Evolutionary conservation across 2,329 filamentous ascomycete species (phyloP), one percentile per base, ranked within the genome.

Genomic region (Penicillium sp.): DNA sequence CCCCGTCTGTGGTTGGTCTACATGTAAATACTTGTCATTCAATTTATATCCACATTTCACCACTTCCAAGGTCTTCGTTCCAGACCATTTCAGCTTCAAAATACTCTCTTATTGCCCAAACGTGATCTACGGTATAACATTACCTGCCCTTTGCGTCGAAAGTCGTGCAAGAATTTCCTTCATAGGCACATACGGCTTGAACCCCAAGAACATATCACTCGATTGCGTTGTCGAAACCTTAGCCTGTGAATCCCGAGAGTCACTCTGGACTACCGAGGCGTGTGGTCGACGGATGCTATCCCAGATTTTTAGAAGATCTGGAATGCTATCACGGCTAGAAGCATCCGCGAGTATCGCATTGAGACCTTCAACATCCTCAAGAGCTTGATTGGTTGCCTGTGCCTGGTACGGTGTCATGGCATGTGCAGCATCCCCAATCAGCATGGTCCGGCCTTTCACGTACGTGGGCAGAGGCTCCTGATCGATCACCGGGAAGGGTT

Each of bases 341-440:
- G n/a, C 44, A 47, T 19, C 13, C n/a, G 14, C 44, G 45, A 77
- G 60, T 0, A 70, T 57, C 2, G 68, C 65, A 4, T 68, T 73
- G 0, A 77, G 60, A 13, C 70, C 72, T 3, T 69, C 61, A 1
- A 65, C 75, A 51, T 78, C 74, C 60, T 77, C 75, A 33, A 77
- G 66, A 0, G 68, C 69, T 48, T 75, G 74, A 0, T 71, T 71
- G 10, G 66, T 75, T 0, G 71, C 74, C 59, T 77, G 77, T 11
- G 71, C 76, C 54, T 78, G 76, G 52, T 77, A 63, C 24, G 64
- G 64, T 16, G 65, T 55, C 22, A 54, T 65, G 3, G 62, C 61
- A 37, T 65, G 64, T 4, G 64, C 64, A 5, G 65, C 63, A 58
- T 67, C 65, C 1, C 65, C 65, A 14, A 65, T 49, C 0, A 67